These are phyloP conservation scores for Ocimum tenuiflorum DNA, from an alignment of 257 asterid genomes.

Conservation along the genomic window DNA sequence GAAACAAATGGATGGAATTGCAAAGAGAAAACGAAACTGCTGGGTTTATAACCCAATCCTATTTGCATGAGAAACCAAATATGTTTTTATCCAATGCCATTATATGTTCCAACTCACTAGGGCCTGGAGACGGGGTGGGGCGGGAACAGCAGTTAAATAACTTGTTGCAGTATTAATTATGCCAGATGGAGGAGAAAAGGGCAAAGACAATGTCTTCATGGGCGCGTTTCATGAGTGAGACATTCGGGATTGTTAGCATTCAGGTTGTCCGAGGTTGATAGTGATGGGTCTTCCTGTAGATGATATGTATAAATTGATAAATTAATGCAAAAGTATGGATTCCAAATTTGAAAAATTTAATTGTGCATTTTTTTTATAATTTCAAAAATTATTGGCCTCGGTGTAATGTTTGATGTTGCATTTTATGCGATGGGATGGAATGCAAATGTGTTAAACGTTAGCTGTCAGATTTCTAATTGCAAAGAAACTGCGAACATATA, in stretches of 20 bases:
- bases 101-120: neutral
- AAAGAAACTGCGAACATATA: too few species aligned
- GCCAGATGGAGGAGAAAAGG: slow-evolving; percentile 4
- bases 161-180: neutral
- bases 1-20: too few species aligned
- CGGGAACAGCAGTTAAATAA: too few species aligned
- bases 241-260: neutral
- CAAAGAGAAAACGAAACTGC: too few species aligned
- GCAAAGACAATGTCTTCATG: neutral
- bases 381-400: neutral
- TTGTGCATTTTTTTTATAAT: too few species aligned
- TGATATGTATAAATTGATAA: neutral
- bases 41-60: too few species aligned
- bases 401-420: neutral
- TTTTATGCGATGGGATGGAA: neutral
- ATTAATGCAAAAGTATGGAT: neutral
- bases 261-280: slow-evolving; percentile 6
- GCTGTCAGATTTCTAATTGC: neutral
- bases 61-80: too few species aligned
- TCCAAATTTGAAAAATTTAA: neutral
- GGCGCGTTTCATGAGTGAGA: neutral
- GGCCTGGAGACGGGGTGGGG: neutral
- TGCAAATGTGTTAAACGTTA: too few species aligned
- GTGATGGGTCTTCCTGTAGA: neutral
- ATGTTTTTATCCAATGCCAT: too few species aligned